phyloP scores from a whole-genome alignment of 805 yeast species.

The Wickerhamiella dianesei region DNA sequence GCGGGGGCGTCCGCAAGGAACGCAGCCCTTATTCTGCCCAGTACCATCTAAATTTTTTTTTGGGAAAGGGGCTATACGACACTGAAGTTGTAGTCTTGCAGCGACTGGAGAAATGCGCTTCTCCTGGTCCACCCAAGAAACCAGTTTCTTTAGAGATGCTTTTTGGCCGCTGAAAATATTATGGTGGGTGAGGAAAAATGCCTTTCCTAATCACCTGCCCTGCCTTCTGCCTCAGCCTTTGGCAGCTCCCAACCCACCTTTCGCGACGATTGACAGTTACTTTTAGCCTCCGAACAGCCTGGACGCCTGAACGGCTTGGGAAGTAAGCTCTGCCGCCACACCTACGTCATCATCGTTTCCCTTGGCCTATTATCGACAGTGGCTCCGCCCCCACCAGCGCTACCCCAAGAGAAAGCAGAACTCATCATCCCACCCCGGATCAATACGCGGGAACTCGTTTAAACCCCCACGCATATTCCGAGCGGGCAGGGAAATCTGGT shows the following conservation, averaged over 20 bases:
- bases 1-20: conserved; percentile 28
- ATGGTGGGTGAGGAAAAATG: not conserved
- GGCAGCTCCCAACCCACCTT: not conserved
- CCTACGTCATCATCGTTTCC: not conserved
- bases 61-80: not conserved
- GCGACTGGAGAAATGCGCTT: not conserved
- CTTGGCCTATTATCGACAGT: too few relatives aligned
- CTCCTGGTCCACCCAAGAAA: not conserved
- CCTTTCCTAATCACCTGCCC: not conserved
- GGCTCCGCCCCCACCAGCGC: too few relatives aligned
- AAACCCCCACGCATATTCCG: too few relatives aligned
- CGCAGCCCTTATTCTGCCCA: conserved; percentile 18
- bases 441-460: too few relatives aligned
- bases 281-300: not conserved
- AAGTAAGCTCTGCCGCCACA: too few relatives aligned
- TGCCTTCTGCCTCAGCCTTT: not conserved
- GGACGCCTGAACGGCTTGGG: not conserved
- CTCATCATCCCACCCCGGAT: too few relatives aligned
- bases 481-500: too few relatives aligned
- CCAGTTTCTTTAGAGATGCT: too few relatives aligned
- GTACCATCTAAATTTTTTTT: not conserved
- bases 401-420: too few relatives aligned
- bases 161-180: not conserved
- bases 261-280: not conserved
- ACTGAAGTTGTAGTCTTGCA: not conserved